Base-by-base conservation (phyloP, 768 basidiomycete species). In the Boletus reticuloceps region DNA sequence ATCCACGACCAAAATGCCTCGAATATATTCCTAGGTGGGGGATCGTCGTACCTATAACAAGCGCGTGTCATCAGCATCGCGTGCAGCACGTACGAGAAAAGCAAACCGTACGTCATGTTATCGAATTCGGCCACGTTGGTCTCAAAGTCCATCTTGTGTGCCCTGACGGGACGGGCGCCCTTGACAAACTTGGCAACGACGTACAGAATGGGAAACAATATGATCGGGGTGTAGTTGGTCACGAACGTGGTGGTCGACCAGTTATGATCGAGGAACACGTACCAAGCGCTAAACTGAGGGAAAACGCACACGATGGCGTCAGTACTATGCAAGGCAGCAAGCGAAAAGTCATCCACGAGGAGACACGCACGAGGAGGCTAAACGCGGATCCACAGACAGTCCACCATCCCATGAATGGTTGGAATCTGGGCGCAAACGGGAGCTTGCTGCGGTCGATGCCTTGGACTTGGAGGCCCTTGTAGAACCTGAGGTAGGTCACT, bases 151-250 rank as follows among this genome's bases (percentile, higher is more conserved):
- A 70, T 72, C n/a, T 66, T 56, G 6, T 31, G 16, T 2, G 57
- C 31, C 1, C 34, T 55, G 19, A 65, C 14, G 4, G 41, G 0
- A 4, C 45, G 56, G 1, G 36, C 56, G 36, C 58, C 56, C 60
- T 51, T 66, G 46, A 51, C 1, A 10, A 60, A 5, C 42, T 60
- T 71, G 43, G 63, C 60, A 20, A 51, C 66, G 16, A 76, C 3
- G 64, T 76, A 83, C 12, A 83, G 58, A 40, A 79, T 39, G 16
- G 80, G 80, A 73, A 83, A 80, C 47, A 79, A 60, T 37, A 63
- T 61, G 54, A 78, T 58, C 12, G 77, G 74, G 31, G 77, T 39
- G 53, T 79, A 78, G 63, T 73, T 68, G 8, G 77, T 78, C 27
- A 79, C 69, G 55, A 78, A 78, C 1, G 63, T 69, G 20, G 62